Base-by-base conservation (phyloP, 2,329 filamentous ascomycete genomes). In the Cryphonectria naterciae region DNA sequence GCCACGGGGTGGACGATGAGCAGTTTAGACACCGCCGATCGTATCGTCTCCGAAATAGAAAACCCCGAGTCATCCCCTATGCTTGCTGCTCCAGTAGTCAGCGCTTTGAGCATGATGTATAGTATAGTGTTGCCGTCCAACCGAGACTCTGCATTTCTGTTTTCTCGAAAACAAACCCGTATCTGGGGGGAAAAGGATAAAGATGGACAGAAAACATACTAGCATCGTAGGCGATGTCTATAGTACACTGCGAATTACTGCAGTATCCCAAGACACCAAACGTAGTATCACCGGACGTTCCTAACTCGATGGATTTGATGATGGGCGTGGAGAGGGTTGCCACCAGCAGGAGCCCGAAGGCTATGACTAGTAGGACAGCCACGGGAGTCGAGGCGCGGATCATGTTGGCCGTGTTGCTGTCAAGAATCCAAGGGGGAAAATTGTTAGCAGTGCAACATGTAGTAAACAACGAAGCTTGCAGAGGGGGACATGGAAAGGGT, bases 221-320 rank as follows among this genome's bases (percentile, higher is more conserved):
- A 75, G 91, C 91, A 78, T 92, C 90, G 82, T 98, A 99, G 79
- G 95, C 96, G 76, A 99, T 88, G 78, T 91, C 88, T 74, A 95
- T 89, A 56, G 85, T 84, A 77, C 88, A 96, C 98, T 71, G 81
- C 78, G 73, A 84, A 80, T 54, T 84, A 74, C 89, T 86, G 81
- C 96, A 99, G 77, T 89, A 97, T 37, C 96, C 96, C 83, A 98
- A 95, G 65, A 98, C 95, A 65, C 96, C 96, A 84, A 97, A 98
- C 75, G 90, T 91, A 75, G 93, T 89, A 76, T 91, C 90, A 58
- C 91, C 83, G 78, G 91, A 95, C 67, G 89, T 90, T 52, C 93
- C 95, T 58, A 99, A 86, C 13, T 94, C 93, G 63, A 99, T 97
- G 37, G 86, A 87, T 78, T 92, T 90, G 79, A 98, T 92, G 75